Base-by-base conservation (phyloP, 2,329 filamentous ascomycete species). In the Arthroderma sp. region DNA sequence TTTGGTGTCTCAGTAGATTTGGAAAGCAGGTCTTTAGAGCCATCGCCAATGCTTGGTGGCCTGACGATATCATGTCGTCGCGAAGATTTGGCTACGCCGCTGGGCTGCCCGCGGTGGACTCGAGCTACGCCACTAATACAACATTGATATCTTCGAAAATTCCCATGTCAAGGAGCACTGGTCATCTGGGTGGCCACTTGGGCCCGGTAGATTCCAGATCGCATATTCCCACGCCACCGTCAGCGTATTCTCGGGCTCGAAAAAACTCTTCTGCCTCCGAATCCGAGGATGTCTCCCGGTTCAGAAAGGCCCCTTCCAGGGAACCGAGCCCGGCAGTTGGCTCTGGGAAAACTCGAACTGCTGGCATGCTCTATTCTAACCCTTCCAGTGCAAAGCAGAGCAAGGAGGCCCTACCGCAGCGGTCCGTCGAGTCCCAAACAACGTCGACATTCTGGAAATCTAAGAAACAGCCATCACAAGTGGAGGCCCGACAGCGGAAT, bases 41-140 rank as follows among this genome's bases (percentile, higher is more conserved):
- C 55, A 53, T 47, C 56, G 48, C 52, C 51, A 50, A 54, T 50
- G 50, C 49, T 49, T 54, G 46, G 47, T 51, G 40, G 45, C 47
- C 45, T 48, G 48, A 15, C n/a, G 32, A 41, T 34, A 60, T 52
- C 50, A 66, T 66, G 64, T 56, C 58, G 50, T 61, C 57, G 52
- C 54, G 62, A 55, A 61, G 51, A 52, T 50, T 52, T 51, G 57
- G 57, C 50, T 55, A 54, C 39, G 52, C 54, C 50, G 57, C 56
- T 51, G 55, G 55, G 55, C 55, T 56, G 48, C 54, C 55, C 49
- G 46, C 57, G 38, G 56, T 51, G 50, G 52, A 58, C 50, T 45
- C 50, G 45, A 52, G 51, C 40, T 42, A 50, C 43, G 53, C 56
- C 43, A 38, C 48, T 47, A 51, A 53, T 50, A 54, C 54, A 48